These are phyloP conservation scores for Arabidopsis hybrid DNA, from an alignment of 441 rosid species.

Conservation along the genomic window DNA sequence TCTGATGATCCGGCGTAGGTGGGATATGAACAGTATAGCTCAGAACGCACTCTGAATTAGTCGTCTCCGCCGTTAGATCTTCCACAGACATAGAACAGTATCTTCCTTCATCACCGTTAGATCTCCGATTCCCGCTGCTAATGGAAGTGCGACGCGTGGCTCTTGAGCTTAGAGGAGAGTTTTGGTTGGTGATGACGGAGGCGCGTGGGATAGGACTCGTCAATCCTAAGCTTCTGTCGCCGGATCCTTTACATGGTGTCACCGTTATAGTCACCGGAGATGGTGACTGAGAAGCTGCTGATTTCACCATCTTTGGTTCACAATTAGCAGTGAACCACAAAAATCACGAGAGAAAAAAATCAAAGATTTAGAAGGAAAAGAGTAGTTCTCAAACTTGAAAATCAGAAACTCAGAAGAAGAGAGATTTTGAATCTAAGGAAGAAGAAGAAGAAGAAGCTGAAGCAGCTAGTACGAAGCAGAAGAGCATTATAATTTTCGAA, in stretches of 20 bases:
- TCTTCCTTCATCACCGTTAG: conserved; percentile 62
- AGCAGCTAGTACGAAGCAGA: conserved; percentile 36
- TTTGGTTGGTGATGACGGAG: conserved; percentile 60
- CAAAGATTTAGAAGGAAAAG: background rate
- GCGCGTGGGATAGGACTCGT: conserved; percentile 76
- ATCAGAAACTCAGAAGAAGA: background rate
- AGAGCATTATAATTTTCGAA: conserved; percentile 33
- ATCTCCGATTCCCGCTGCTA: conserved; percentile 49
- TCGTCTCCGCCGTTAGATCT: conserved; percentile 50
- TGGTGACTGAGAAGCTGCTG: conserved; percentile 49
- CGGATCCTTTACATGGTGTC: conserved; percentile 70
- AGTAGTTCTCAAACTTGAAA: conserved; percentile 20
- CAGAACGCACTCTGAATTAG: conserved; percentile 54
- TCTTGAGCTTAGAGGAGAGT: conserved; percentile 62
- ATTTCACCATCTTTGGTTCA: conserved; percentile 55
- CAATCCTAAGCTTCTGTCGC: conserved; percentile 68
- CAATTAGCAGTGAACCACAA: background rate
- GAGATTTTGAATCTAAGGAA: conserved; percentile 13
- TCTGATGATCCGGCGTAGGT: conserved; percentile 82
- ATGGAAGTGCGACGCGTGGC: conserved; percentile 49
- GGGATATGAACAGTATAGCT: conserved; percentile 85
- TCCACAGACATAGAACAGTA: conserved; percentile 65
- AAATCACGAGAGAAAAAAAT: background rate
- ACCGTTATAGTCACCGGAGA: conserved; percentile 80
- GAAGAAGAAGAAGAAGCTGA: conserved; percentile 18